Conservation (phyloP, 2,329 filamentous ascomycete species). For the Hymenoscyphus occultus region DNA sequence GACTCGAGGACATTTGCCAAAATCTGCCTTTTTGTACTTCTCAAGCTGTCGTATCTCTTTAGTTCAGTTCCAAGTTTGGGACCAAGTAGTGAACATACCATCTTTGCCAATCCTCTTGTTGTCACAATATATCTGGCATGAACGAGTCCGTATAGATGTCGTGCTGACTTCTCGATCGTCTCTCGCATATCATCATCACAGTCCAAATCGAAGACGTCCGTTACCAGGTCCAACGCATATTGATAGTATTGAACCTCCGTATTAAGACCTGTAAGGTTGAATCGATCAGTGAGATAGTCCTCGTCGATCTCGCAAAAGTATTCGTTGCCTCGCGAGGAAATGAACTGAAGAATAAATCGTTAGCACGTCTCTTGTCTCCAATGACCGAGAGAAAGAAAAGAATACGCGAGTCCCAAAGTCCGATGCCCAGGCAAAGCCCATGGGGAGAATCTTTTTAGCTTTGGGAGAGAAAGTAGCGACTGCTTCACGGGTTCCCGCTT, state of each 20-base stretch:
- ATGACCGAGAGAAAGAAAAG: background rate
- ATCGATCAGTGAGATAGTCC: constrained; percentile 95
- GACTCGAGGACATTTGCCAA: constrained; percentile 96
- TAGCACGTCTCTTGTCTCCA: constrained; percentile 24
- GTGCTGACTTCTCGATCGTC: constrained; percentile 94
- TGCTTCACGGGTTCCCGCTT: background rate
- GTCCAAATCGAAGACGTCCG: constrained; percentile 97
- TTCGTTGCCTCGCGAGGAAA: constrained; percentile 94
- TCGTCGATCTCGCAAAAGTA: constrained; percentile 99
- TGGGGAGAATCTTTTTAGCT: background rate
- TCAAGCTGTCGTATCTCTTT: constrained; percentile 65
- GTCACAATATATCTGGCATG: constrained; percentile 97
- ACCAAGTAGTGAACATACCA: constrained; percentile 59
- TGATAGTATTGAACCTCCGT: constrained; percentile 98
- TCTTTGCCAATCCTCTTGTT: constrained; percentile 88
- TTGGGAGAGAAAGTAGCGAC: background rate
- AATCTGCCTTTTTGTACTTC: constrained; percentile 97
- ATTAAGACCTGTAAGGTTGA: constrained; percentile 96
- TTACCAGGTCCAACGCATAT: constrained; percentile 95
- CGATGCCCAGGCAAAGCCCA: background rate
- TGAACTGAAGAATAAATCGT: constrained; percentile 65
- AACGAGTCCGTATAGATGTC: constrained; percentile 92
- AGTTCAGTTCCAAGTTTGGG: constrained; percentile 15
- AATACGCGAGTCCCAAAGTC: background rate
- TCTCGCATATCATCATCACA: constrained; percentile 98